A percentile compares a stretch with the other conserved stretches of the same genome.
phyloP scores from a whole-genome alignment of 306 rosid genomes.

The Trifolium dubium region DNA sequence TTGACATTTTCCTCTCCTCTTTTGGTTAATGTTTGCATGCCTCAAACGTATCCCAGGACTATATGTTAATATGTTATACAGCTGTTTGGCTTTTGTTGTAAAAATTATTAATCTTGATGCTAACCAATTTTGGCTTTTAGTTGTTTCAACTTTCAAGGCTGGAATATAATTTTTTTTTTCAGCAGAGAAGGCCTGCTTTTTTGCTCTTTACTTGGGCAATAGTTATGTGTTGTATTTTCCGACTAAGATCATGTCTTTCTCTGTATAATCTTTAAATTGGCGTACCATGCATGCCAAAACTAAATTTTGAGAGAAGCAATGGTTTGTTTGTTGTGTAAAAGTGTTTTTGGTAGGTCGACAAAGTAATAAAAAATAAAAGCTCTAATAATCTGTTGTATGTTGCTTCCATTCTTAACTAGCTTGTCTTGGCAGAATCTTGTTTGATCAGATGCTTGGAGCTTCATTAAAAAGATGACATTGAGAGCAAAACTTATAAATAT shows the following conservation, averaged over 20 bases:
- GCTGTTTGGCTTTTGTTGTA: not conserved
- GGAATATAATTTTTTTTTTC: too few species aligned
- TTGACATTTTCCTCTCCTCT: not conserved
- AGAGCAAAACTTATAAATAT: not conserved
- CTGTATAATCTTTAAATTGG: too few species aligned
- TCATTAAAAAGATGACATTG: slow-evolving; percentile 5
- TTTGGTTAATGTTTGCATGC: not conserved
- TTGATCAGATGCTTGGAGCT: not conserved
- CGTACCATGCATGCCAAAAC: too few species aligned
- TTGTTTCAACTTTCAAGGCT: too few species aligned
- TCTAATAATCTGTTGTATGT: too few species aligned
- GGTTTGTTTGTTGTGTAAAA: not conserved
- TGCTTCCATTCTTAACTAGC: too few species aligned
- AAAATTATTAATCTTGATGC: not conserved
- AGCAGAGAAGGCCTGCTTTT: too few species aligned
- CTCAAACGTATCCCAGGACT: not conserved
- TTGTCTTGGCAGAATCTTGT: slow-evolving; percentile 7
- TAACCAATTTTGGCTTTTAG: not conserved
- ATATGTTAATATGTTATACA: not conserved
- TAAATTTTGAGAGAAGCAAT: not conserved
- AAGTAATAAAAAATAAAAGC: too few species aligned
- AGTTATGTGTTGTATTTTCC: too few species aligned
- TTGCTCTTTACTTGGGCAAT: too few species aligned
- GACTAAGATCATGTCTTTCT: too few species aligned
- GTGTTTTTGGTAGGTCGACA: not conserved